A percentile compares a stretch with the other conserved stretches of the same genome.
Conservation (phyloP, 2,329 filamentous ascomycete species). For the Celoporthe dispersa region DNA sequence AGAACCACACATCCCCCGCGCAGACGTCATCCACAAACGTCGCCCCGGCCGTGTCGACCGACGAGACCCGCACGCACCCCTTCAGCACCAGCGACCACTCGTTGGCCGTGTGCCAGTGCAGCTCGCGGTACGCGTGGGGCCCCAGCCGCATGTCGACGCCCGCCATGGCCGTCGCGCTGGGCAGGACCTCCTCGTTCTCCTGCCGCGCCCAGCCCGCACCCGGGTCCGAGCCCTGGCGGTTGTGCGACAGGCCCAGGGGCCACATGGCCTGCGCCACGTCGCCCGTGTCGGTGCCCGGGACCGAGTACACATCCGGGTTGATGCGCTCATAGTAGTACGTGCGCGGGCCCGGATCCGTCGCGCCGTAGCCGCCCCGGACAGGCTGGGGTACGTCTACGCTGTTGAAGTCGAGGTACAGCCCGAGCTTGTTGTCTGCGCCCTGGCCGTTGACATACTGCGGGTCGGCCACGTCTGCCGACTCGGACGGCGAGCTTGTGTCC, state of each 20-base stretch:
- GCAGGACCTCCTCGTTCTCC: conserved; percentile 57
- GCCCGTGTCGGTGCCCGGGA: conserved; percentile 57
- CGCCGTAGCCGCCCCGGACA: conserved; percentile 54
- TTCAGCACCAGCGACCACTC: conserved; percentile 59
- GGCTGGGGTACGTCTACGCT: conserved; percentile 57
- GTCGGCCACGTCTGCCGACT: conserved; percentile 45
- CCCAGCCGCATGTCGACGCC: conserved; percentile 63
- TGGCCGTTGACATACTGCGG: conserved; percentile 54
- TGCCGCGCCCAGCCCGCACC: conserved; percentile 58
- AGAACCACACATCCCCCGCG: conserved; percentile 60
- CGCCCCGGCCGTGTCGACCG: conserved; percentile 56
- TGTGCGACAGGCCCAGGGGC: conserved; percentile 58
- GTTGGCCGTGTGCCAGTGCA: conserved; percentile 64
- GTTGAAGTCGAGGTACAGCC: conserved; percentile 58
- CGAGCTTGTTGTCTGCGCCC: conserved; percentile 52
- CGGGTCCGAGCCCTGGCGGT: conserved; percentile 48
- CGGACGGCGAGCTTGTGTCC: conserved; percentile 38
- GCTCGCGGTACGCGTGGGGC: conserved; percentile 62
- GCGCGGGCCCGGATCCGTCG: conserved; percentile 57
- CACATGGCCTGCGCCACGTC: conserved; percentile 53
- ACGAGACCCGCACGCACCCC: conserved; percentile 55
- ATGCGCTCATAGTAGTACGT: conserved; percentile 51
- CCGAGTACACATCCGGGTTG: conserved; percentile 58
- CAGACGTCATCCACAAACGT: conserved; percentile 53
- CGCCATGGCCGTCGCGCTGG: conserved; percentile 55